Conservation (phyloP, 768 basidiomycete genomes). For the Collybiopsis luxurians region DNA sequence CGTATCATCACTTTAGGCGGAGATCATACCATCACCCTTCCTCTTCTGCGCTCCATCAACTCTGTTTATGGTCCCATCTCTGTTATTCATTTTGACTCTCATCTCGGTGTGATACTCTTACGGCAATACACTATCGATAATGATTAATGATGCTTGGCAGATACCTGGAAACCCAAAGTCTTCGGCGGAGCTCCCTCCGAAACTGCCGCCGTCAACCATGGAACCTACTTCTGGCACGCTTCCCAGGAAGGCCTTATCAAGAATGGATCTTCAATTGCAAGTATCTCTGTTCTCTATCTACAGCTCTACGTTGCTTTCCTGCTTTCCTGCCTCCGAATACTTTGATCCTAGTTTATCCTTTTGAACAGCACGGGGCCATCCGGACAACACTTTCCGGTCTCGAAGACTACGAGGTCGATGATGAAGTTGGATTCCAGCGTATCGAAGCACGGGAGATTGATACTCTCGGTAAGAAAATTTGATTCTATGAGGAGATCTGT, state of each 20-base stretch:
- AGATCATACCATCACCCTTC: slow-evolving; percentile 80
- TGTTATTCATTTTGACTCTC: slow-evolving; percentile 86
- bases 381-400: slow-evolving; percentile 78
- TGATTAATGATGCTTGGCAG: slow-evolving; percentile 21
- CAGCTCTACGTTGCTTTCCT: slow-evolving; percentile 14
- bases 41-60: slow-evolving; percentile 63
- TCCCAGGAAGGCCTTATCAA: slow-evolving; percentile 77
- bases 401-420: slow-evolving; percentile 76
- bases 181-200: slow-evolving; percentile 73
- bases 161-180: slow-evolving; percentile 74
- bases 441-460: slow-evolving; percentile 87
- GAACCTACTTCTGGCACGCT: slow-evolving; percentile 91
- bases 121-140: slow-evolving; percentile 11
- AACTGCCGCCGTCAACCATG: slow-evolving; percentile 79
- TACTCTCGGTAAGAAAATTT: slow-evolving; percentile 53
- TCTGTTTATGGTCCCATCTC: slow-evolving; percentile 77
- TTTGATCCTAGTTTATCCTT: slow-evolving; percentile 75
- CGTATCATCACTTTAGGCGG: slow-evolving; percentile 76
- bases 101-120: slow-evolving; percentile 41
- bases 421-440: slow-evolving; percentile 74
- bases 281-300: slow-evolving; percentile 40
- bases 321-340: slow-evolving; percentile 23
- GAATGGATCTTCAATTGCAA: slow-evolving; percentile 82
- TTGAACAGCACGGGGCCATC: slow-evolving; percentile 78
- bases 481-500: not conserved